Percentiles rank a stretch among this genome's conserved stretches.
These are phyloP conservation scores for Solanum okadae DNA, from an alignment of 257 asterid genomes.

Conservation along the genomic window DNA sequence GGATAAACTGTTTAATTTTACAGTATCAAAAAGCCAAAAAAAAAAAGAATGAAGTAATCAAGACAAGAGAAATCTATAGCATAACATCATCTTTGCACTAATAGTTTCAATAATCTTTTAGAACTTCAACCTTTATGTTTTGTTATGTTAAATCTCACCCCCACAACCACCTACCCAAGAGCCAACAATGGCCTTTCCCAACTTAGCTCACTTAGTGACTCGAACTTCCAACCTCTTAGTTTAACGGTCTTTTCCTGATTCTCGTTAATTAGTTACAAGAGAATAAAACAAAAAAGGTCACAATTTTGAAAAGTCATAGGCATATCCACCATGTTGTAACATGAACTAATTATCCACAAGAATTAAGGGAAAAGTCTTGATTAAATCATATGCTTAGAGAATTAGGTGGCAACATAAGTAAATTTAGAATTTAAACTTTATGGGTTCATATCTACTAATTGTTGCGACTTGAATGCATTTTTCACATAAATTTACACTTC, in stretches of 20 bases:
- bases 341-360: neutral
- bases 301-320: neutral
- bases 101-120: neutral
- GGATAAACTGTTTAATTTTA: too few relatives aligned
- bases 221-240: neutral
- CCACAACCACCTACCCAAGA: neutral
- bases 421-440: neutral
- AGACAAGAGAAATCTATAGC: neutral
- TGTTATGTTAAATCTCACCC: neutral
- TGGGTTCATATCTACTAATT: neutral
- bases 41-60: too few relatives aligned
- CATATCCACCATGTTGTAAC: neutral
- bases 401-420: too few relatives aligned
- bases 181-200: neutral
- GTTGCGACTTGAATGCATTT: neutral
- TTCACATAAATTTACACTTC: neutral
- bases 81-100: neutral
- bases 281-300: neutral
- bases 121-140: neutral
- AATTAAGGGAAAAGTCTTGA: neutral
- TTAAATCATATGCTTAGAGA: neutral
- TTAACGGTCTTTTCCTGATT: neutral
- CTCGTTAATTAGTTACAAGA: neutral
- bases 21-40: too few relatives aligned
- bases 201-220: neutral